These are phyloP conservation scores for Ceratocystis cubensis DNA, from an alignment of 2,329 filamentous ascomycete species.

Conservation along the genomic window DNA sequence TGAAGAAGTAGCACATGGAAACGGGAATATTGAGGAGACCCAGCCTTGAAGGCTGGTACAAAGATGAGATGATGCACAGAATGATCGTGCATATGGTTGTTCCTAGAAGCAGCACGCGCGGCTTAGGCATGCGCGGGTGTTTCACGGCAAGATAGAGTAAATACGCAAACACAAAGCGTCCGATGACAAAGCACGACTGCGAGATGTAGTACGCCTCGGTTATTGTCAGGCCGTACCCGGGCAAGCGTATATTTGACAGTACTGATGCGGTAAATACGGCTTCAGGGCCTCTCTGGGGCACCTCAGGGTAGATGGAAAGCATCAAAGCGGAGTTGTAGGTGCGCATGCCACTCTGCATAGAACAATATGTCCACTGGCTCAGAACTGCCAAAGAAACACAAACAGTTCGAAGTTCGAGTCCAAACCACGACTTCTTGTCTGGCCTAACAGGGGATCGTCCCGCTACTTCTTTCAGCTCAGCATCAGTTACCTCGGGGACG, in stretches of 20 bases:
- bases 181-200: constrained; percentile 59
- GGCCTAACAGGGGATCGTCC: constrained; percentile 39
- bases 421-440: constrained; percentile 36
- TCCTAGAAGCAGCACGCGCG: constrained; percentile 50
- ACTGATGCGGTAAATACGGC: constrained; percentile 25
- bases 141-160: constrained; percentile 47
- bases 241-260: constrained; percentile 14
- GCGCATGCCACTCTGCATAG: constrained; percentile 54
- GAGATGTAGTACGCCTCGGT: constrained; percentile 59
- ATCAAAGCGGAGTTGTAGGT: constrained; percentile 47
- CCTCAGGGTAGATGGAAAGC: constrained; percentile 26
- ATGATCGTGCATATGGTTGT: constrained; percentile 48
- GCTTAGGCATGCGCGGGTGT: constrained; percentile 43
- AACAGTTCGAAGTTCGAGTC: constrained; percentile 42
- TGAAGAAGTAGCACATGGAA: constrained; percentile 63
- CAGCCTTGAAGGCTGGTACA: constrained; percentile 38
- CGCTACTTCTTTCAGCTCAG: constrained; percentile 40
- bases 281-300: constrained; percentile 28
- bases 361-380: constrained; percentile 69
- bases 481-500: constrained; percentile 47
- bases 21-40: constrained; percentile 47
- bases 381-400: constrained; percentile 57
- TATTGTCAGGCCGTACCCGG: constrained; percentile 40
- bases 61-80: constrained; percentile 28
- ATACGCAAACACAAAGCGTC: constrained; percentile 55